Percentiles rank a stretch among this genome's conserved stretches.
Evolutionary conservation across 768 basidiomycete genomes (phyloP).

Genomic region (Erythrobasidium yunnanense): DNA sequence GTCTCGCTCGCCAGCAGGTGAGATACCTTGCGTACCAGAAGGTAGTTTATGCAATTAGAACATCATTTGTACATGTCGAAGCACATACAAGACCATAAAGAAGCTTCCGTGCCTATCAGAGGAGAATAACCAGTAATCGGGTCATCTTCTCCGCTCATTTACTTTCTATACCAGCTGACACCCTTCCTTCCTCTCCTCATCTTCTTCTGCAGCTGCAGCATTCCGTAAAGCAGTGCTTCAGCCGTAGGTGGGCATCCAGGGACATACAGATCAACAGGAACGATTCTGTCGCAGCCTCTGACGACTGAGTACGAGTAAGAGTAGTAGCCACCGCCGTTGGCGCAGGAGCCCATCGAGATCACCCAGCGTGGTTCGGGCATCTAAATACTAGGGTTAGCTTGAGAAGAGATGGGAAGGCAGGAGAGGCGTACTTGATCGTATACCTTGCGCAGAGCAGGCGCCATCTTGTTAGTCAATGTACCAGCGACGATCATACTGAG

Average conservation of each 20-base stretch:
- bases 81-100: too few species aligned
- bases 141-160: too few species aligned
- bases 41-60: too few species aligned
- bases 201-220: slow-evolving; percentile 20
- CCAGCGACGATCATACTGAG: slow-evolving; percentile 96
- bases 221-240: slow-evolving; percentile 87
- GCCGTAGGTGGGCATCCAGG: slow-evolving; percentile 59
- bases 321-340: slow-evolving; percentile 55
- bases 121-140: too few species aligned
- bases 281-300: slow-evolving; percentile 93
- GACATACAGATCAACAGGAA: slow-evolving; percentile 96
- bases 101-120: too few species aligned
- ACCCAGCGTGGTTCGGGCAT: slow-evolving; percentile 99
- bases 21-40: too few species aligned
- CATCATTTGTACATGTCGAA: too few species aligned
- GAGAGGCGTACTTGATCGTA: slow-evolving; percentile 24
- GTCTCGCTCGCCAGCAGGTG: too few species aligned
- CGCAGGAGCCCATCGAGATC: slow-evolving; percentile 98
- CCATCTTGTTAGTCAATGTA: slow-evolving; percentile 99
- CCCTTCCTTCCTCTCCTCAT: slow-evolving; percentile 7
- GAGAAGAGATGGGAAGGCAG: background rate
- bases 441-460: slow-evolving; percentile 77
- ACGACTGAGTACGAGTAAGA: slow-evolving; percentile 99
- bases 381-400: slow-evolving; percentile 45
- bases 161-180: slow-evolving; percentile 23